Evolutionary conservation across 805 yeast species (phyloP).

Genomic region (Candida sanyiensis): DNA sequence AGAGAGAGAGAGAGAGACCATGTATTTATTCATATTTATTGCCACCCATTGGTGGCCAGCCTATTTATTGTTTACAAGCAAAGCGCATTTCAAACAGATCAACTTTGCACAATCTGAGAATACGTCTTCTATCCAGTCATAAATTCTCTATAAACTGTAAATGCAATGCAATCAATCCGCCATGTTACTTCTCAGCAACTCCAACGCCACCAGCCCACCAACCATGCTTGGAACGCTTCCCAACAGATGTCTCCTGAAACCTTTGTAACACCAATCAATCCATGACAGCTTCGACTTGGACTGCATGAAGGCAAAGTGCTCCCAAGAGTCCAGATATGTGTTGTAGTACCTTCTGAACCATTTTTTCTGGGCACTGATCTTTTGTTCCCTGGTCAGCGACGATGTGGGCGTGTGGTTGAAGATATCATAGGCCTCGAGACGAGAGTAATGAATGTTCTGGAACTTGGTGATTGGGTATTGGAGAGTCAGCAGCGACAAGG

Average conservation of each 20-base stretch:
- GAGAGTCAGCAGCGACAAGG: constrained; percentile 64
- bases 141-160: no score
- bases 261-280: constrained; percentile 69
- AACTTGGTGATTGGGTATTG: constrained; percentile 80
- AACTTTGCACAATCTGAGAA: no score
- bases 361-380: constrained; percentile 7
- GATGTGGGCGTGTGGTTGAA: constrained; percentile 32
- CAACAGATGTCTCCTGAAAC: constrained; percentile 65
- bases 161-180: constrained; percentile 18
- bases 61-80: no score
- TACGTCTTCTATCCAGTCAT: no score
- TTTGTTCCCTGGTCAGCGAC: constrained; percentile 7
- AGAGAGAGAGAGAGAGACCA: no score
- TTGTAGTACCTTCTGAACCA: constrained; percentile 49
- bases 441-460: constrained; percentile 71
- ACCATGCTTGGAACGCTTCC: constrained; percentile 85
- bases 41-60: no score
- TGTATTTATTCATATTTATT: no score
- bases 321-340: constrained; percentile 71
- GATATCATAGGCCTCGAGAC: constrained; percentile 76
- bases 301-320: constrained; percentile 51
- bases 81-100: no score
- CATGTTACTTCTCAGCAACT: constrained; percentile 55
- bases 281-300: constrained; percentile 50
- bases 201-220: constrained; percentile 78